Conservation (phyloP, 257 asterid genomes). For the Forsythia viridissima region DNA sequence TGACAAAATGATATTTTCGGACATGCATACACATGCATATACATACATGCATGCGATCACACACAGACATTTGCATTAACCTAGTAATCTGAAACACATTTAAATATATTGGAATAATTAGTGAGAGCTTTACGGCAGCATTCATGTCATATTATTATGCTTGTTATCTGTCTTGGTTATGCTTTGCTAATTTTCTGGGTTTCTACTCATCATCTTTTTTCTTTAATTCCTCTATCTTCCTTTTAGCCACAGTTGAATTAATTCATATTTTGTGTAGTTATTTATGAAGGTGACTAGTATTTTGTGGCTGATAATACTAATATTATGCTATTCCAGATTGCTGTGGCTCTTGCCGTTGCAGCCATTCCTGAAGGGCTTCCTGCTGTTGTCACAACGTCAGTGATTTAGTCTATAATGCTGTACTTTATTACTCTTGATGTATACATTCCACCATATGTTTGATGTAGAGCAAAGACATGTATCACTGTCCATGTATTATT, state of each 20-base stretch:
- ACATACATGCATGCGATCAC: not conserved
- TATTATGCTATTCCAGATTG: constrained; percentile 63
- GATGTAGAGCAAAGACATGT: not conserved
- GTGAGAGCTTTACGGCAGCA: not conserved
- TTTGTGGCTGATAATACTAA: constrained; percentile 19
- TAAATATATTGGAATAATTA: not conserved
- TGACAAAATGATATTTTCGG: not conserved
- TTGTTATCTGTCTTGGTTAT: not conserved
- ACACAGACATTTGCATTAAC: not conserved
- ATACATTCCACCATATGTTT: not conserved
- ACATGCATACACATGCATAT: not conserved
- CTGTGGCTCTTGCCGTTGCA: constrained; percentile 99
- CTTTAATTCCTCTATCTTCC: constrained; percentile 2
- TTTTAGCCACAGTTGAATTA: constrained; percentile 2
- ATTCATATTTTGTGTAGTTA: constrained; percentile 15
- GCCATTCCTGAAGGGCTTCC: constrained; percentile 99
- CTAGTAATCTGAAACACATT: not conserved
- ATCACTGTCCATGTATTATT: not conserved
- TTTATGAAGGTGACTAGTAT: constrained; percentile 7
- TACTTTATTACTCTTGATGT: constrained; percentile 19
- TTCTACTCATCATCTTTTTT: constrained; percentile 1
- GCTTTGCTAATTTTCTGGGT: not conserved
- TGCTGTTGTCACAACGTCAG: constrained; percentile 98
- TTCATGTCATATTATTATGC: not conserved
- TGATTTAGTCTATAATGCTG: constrained; percentile 31